Conservation (phyloP, 2,329 filamentous ascomycete genomes). For the Alternaria postmessia region DNA sequence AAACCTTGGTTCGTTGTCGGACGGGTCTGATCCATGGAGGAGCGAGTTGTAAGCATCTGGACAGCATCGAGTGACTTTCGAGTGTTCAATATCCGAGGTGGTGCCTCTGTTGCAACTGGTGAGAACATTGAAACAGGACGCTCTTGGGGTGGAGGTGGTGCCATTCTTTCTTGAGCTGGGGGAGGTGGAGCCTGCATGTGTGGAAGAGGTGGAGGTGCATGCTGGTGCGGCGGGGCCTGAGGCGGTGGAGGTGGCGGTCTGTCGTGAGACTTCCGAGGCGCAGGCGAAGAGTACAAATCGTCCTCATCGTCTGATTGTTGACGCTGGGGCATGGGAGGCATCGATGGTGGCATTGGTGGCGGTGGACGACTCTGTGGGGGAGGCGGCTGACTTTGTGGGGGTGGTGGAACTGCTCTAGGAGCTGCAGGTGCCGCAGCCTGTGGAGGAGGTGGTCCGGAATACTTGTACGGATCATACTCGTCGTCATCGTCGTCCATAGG, state of each 20-base stretch:
- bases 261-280: conserved; percentile 48
- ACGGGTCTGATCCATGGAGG: conserved; percentile 78
- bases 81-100: conserved; percentile 53
- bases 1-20: conserved; percentile 76
- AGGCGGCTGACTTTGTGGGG: conserved; percentile 43
- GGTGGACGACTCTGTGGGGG: conserved; percentile 41
- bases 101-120: conserved; percentile 48
- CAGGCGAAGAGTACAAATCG: conserved; percentile 48
- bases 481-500: conserved; percentile 57
- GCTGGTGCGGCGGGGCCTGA: conserved; percentile 45
- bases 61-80: conserved; percentile 72
- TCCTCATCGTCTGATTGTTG: conserved; percentile 48
- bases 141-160: conserved; percentile 51
- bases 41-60: conserved; percentile 60
- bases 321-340: conserved; percentile 37
- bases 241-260: conserved; percentile 48
- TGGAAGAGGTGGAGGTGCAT: conserved; percentile 48
- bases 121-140: conserved; percentile 39
- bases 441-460: conserved; percentile 44
- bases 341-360: conserved; percentile 48
- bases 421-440: conserved; percentile 35
- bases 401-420: conserved; percentile 49
- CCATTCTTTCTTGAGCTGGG: conserved; percentile 40
- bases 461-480: conserved; percentile 74
- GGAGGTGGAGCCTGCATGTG: conserved; percentile 49